Evolutionary conservation across 495 filamentous ascomycete species (phyloP).

Genomic region (Neurospora tetraspora): DNA sequence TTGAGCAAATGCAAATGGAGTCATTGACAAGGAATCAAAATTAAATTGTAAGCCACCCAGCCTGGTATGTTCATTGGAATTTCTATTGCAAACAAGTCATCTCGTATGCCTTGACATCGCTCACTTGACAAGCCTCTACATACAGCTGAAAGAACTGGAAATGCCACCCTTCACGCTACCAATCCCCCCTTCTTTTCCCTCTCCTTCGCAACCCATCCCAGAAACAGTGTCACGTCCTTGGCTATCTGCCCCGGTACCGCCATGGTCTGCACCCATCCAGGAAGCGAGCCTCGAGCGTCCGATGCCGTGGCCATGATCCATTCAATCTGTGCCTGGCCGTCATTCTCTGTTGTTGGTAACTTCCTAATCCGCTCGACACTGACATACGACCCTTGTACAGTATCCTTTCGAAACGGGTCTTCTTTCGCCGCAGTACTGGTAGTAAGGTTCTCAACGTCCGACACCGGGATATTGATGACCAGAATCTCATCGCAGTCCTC

Average conservation of each 20-base stretch:
- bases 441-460: slow-evolving; percentile 17
- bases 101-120: not conserved
- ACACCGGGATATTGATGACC: slow-evolving; percentile 46
- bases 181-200: slow-evolving; percentile 10
- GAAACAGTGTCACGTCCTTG: slow-evolving; percentile 62
- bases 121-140: not conserved
- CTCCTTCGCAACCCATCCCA: slow-evolving; percentile 47
- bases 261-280: slow-evolving; percentile 56
- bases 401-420: slow-evolving; percentile 12
- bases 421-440: slow-evolving; percentile 16
- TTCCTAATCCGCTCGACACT: slow-evolving; percentile 51
- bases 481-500: slow-evolving; percentile 33
- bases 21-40: not conserved
- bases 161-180: not conserved
- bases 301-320: slow-evolving; percentile 68
- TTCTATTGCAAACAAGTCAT: not conserved
- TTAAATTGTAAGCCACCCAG: not conserved
- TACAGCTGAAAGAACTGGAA: not conserved
- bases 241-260: slow-evolving; percentile 55
- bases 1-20: not conserved
- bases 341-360: slow-evolving; percentile 2
- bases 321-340: slow-evolving; percentile 30
- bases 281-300: slow-evolving; percentile 56
- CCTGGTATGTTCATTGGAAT: not conserved
- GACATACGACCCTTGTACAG: slow-evolving; percentile 46